Evolutionary conservation across 2,329 filamentous ascomycete genomes (phyloP).

Genomic region (Fusarium sp.): DNA sequence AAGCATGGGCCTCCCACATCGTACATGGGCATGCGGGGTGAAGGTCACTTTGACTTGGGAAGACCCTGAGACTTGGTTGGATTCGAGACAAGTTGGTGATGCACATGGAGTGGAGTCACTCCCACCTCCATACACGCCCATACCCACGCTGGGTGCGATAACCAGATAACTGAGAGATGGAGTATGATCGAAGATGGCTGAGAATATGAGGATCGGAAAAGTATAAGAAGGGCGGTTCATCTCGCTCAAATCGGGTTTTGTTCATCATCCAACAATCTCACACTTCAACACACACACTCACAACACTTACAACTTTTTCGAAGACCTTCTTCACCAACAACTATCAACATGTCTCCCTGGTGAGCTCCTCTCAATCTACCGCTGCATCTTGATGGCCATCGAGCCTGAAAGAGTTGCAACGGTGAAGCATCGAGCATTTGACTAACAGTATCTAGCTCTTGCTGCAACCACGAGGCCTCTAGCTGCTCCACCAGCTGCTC

Average conservation of each 20-base stretch:
- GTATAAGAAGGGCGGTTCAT: conserved; percentile 41
- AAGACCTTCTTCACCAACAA: conserved; percentile 41
- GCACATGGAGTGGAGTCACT: conserved; percentile 29
- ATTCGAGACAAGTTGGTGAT: conserved; percentile 22
- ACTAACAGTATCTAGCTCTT: conserved; percentile 31
- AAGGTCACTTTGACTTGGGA: conserved; percentile 18
- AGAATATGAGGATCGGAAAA: conserved; percentile 11
- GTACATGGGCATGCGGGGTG: conserved; percentile 38
- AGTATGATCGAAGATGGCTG: conserved; percentile 3
- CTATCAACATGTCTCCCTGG: conserved; percentile 46
- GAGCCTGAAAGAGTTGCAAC: not conserved
- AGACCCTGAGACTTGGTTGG: conserved; percentile 25
- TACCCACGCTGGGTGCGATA: conserved; percentile 37
- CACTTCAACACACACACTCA: conserved; percentile 26
- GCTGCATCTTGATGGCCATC: not conserved
- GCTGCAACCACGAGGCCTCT: conserved; percentile 39
- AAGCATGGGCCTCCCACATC: conserved; percentile 7
- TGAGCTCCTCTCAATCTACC: conserved; percentile 19
- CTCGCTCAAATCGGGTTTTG: conserved; percentile 24
- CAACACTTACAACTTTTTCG: conserved; percentile 35
- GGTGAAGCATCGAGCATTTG: not conserved
- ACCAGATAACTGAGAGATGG: conserved; percentile 37
- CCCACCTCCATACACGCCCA: conserved; percentile 20
- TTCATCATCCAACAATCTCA: conserved; percentile 42
- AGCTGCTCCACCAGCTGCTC: conserved; percentile 35